phyloP scores from a whole-genome alignment of 768 basidiomycete genomes.

The Amanita pseudoporphyria region DNA sequence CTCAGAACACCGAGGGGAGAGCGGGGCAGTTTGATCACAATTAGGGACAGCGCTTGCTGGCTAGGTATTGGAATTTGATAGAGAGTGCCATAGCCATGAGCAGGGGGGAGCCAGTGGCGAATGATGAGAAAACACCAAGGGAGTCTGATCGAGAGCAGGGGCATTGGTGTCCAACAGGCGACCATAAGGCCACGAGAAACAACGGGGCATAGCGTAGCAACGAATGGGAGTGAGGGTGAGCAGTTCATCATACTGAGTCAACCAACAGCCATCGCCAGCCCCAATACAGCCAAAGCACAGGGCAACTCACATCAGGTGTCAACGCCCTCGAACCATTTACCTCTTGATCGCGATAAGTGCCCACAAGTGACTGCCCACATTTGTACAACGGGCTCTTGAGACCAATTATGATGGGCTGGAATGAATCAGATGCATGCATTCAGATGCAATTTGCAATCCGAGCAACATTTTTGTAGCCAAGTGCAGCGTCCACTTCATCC shows the following conservation, averaged over 20 bases:
- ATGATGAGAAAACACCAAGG: no score
- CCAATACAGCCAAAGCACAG: not conserved
- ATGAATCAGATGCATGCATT: conserved; percentile 67
- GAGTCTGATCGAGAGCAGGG: no score
- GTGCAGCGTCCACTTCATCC: conserved; percentile 96
- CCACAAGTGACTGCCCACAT: conserved; percentile 81
- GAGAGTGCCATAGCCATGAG: no score
- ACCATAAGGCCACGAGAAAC: no score
- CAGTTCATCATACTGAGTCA: conserved; percentile 4
- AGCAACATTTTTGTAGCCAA: conserved; percentile 98
- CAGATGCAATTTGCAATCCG: conserved; percentile 93
- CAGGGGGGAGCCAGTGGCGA: no score
- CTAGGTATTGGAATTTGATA: no score
- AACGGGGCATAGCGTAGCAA: no score
- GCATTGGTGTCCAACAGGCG: no score
- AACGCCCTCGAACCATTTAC: conserved; percentile 87
- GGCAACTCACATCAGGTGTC: conserved; percentile 71
- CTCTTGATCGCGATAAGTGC: conserved; percentile 91
- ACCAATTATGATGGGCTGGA: conserved; percentile 98
- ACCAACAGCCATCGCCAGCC: not conserved
- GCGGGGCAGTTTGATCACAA: no score
- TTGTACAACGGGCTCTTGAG: conserved; percentile 92
- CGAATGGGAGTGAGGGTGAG: no score
- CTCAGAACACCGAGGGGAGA: no score
- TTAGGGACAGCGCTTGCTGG: no score